Percentiles rank a stretch among this genome's conserved stretches.
phyloP scores from a whole-genome alignment of 805 yeast species.

The Myxozyma neotropica region DNA sequence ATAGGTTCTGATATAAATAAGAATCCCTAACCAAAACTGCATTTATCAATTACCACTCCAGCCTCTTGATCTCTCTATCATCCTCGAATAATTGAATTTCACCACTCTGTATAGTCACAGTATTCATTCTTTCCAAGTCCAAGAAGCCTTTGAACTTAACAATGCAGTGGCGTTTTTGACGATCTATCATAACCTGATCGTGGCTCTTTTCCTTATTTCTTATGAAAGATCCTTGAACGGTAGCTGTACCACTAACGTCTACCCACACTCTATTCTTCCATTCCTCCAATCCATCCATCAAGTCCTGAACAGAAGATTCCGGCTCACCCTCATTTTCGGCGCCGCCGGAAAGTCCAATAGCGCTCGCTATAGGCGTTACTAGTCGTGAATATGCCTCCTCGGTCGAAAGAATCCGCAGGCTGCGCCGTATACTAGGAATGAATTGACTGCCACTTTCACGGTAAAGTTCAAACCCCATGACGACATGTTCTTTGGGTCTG shows the following conservation, averaged over 20 bases:
- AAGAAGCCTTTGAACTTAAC: slow-evolving; percentile 27
- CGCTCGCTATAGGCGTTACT: slow-evolving; percentile 15
- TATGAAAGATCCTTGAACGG: slow-evolving; percentile 15
- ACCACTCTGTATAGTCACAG: slow-evolving; percentile 26
- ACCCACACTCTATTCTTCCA: slow-evolving; percentile 15
- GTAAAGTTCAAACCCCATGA: slow-evolving; percentile 24
- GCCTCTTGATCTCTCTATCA: slow-evolving; percentile 7
- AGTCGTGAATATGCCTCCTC: slow-evolving; percentile 15
- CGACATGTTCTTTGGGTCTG: slow-evolving; percentile 27
- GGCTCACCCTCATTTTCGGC: slow-evolving; percentile 4
- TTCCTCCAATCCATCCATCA: slow-evolving; percentile 10
- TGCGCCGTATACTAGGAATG: slow-evolving; percentile 12
- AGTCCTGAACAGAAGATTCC: slow-evolving; percentile 9
- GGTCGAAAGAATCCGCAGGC: slow-evolving; percentile 19
- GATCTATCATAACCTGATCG: neutral
- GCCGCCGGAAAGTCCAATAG: slow-evolving; percentile 8
- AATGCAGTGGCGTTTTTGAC: slow-evolving; percentile 5
- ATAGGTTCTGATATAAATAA: too few relatives aligned
- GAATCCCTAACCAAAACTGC: too few relatives aligned
- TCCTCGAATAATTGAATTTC: slow-evolving; percentile 15
- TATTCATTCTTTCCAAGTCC: slow-evolving; percentile 28
- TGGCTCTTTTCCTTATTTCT: slow-evolving; percentile 1
- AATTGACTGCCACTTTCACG: neutral
- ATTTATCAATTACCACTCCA: slow-evolving; percentile 26
- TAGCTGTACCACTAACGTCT: slow-evolving; percentile 24